Evolutionary conservation across 2,329 filamentous ascomycete genomes (phyloP).

Genomic region (Cordyceps farinosa): DNA sequence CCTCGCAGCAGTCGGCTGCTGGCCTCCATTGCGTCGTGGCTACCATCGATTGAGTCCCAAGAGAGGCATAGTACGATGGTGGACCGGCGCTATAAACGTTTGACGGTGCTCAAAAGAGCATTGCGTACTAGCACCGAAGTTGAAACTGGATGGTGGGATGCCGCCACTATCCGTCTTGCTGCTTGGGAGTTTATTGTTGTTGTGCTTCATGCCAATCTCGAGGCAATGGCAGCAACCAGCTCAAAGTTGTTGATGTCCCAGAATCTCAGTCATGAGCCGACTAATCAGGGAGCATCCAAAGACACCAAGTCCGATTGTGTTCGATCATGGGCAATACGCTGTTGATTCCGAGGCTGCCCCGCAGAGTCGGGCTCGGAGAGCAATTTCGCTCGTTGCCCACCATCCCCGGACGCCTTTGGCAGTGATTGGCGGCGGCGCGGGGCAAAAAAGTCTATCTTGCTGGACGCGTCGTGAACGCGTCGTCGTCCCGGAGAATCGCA

Average conservation of each 20-base stretch:
- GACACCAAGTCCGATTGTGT: not conserved
- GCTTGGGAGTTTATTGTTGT: not conserved
- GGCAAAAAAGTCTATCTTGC: not conserved
- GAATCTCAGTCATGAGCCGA: not conserved
- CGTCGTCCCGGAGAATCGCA: no score
- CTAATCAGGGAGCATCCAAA: not conserved
- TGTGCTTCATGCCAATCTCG: not conserved
- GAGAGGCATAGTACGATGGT: not conserved
- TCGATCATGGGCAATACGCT: not conserved
- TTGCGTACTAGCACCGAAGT: not conserved
- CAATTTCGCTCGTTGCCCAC: constrained; percentile 9
- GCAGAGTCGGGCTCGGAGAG: not conserved
- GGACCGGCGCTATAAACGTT: not conserved
- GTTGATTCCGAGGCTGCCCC: not conserved
- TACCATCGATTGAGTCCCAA: not conserved
- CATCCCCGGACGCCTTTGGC: not conserved
- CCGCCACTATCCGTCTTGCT: not conserved
- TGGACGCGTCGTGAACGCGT: constrained; percentile 6
- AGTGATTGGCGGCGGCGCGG: constrained; percentile 4
- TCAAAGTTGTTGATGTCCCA: not conserved
- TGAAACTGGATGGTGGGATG: not conserved
- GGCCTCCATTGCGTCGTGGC: not conserved
- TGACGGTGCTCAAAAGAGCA: not conserved
- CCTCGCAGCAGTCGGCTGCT: not conserved
- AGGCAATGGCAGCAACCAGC: no score